These are phyloP conservation scores for Umbelopsis sp. DNA, from an alignment of 371 early-diverging fungal species.

Conservation along the genomic window DNA sequence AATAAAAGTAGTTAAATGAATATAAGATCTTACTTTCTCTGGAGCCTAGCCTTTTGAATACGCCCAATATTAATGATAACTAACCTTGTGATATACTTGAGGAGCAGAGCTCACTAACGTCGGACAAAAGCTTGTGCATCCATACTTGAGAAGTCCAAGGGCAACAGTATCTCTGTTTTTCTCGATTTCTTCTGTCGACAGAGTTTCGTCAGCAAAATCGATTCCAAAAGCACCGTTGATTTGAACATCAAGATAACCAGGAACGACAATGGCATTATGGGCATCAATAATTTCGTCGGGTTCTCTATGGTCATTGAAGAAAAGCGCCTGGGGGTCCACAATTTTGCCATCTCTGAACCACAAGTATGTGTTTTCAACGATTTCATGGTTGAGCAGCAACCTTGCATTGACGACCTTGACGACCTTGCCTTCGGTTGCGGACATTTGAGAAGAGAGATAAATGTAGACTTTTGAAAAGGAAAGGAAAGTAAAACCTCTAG, in stretches of 20 bases:
- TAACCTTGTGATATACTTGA: conserved; percentile 76
- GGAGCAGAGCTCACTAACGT: conserved; percentile 81
- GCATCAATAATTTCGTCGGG: conserved; percentile 80
- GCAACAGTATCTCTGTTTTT: conserved; percentile 69
- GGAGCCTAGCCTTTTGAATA: not conserved
- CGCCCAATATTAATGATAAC: not conserved
- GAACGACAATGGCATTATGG: conserved; percentile 70
- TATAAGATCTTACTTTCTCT: not conserved
- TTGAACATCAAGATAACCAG: conserved; percentile 85
- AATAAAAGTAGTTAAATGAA: not conserved
- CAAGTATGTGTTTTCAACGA: conserved; percentile 72
- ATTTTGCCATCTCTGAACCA: conserved; percentile 83
- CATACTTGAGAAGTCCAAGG: conserved; percentile 75
- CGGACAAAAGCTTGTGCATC: conserved; percentile 85
- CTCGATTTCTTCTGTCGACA: conserved; percentile 47
- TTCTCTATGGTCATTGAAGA: conserved; percentile 67
- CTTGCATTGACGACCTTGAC: conserved; percentile 82
- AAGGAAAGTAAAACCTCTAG: too few relatives aligned
- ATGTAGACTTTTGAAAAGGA: too few relatives aligned
- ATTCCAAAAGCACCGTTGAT: conserved; percentile 88
- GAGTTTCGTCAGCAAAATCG: conserved; percentile 72
- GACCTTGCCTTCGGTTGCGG: conserved; percentile 42
- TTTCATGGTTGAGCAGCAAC: conserved; percentile 71
- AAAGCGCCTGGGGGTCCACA: conserved; percentile 73
- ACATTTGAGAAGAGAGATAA: not conserved